Base-by-base conservation (phyloP, 768 basidiomycete species). In the Dentipellis sp. region DNA sequence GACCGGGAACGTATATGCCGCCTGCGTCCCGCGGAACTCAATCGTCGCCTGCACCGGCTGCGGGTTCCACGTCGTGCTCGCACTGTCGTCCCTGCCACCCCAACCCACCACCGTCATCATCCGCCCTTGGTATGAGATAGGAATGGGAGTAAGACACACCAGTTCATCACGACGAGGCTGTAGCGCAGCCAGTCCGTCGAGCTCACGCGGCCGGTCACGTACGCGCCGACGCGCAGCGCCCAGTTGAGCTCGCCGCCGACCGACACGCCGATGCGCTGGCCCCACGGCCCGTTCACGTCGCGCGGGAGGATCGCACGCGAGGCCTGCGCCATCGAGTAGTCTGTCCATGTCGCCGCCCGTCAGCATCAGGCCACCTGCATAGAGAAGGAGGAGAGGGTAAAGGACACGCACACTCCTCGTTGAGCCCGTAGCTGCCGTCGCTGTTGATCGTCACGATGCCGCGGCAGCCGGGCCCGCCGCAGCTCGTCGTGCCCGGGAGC, bases 1-100 rank as follows among this genome's bases (percentile, higher is more conserved):
- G 12, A 88, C 85, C 1, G 87, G 86, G 73, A 91, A 91, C 2
- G 84, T 86, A 66, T 86, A 86, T 1, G 72, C 78, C 3, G 86
- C 88, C 81, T 84, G 82, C 68, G 71, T 73, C 2, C 78, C 84
- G 53, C 77, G 75, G 69, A 86, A 86, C 57, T 79, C 76, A 57
- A 87, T 86, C 9, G 83, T 85, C 1, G 82, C 69, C 23, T 62
- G 65, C 0, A 86, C 78, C 0, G 80, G 74, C 16, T 69, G 70
- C 0, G 82, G 82, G 56, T 82, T 74, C 81, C 78, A 84, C 16
- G 66, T 63, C 4, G 75, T 73, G n/a, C 73, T 72, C 2, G 72
- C 66, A 40, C 70, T 72, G 60, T 84, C 82, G 56, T 80, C 68
- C 80, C 78, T 62, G 50, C 52, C 48, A 14, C 51, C 54, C 40